Conservation (phyloP, 2,329 filamentous ascomycete genomes). For the Chrysoporthe cubensis region DNA sequence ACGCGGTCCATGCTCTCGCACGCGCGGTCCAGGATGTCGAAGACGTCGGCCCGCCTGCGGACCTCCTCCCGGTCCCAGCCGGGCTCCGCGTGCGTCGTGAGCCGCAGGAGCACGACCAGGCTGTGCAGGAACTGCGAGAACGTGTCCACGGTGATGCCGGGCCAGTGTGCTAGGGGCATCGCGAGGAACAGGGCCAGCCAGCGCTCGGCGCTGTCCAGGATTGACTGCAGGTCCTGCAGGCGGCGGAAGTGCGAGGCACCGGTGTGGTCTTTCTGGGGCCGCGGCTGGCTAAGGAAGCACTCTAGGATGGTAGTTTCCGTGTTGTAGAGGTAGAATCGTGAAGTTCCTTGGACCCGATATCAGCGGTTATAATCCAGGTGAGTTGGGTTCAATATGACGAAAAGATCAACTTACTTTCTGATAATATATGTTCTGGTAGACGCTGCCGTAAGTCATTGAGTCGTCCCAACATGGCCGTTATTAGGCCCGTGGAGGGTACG, state of each 20-base stretch:
- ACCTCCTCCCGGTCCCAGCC: constrained; percentile 34
- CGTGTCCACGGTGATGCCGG: constrained; percentile 31
- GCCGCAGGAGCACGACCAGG: constrained; percentile 34
- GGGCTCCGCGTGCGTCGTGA: constrained; percentile 31
- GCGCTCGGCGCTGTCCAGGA: constrained; percentile 29
- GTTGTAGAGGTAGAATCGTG: constrained; percentile 32
- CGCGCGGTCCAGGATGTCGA: constrained; percentile 31
- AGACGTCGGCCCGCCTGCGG: constrained; percentile 31
- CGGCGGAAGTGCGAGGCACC: constrained; percentile 28
- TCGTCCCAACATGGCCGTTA: constrained; percentile 30
- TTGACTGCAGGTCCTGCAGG: constrained; percentile 32
- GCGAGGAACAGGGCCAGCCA: constrained; percentile 30
- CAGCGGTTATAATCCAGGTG: background rate
- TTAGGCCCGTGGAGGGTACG: constrained; percentile 26
- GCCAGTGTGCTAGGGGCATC: constrained; percentile 29
- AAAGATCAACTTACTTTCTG: constrained; percentile 27
- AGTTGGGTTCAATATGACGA: background rate
- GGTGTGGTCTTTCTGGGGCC: constrained; percentile 9
- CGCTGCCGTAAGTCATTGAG: constrained; percentile 30
- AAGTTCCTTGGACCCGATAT: constrained; percentile 19
- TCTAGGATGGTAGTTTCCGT: constrained; percentile 33
- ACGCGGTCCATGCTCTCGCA: constrained; percentile 27
- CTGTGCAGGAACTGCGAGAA: constrained; percentile 35
- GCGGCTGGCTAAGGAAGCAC: constrained; percentile 23
- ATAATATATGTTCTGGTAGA: constrained; percentile 25